Percentiles rank a stretch among this genome's conserved stretches.
Conservation (phyloP, 164 flowering plant genomes). For the Umbilicus rupestris region DNA sequence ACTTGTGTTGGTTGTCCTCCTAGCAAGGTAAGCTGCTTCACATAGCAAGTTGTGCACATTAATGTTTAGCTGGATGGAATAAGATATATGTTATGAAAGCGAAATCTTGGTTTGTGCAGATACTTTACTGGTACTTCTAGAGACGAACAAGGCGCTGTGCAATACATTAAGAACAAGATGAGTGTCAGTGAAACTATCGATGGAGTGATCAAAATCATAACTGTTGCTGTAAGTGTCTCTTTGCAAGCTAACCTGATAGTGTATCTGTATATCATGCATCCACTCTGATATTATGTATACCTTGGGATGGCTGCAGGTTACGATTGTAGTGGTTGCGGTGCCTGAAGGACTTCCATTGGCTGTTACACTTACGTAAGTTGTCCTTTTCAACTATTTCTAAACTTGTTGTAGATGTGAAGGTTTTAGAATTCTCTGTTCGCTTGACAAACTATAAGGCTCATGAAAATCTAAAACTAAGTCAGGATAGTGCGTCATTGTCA, state of each 20-base stretch:
- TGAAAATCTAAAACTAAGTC: not conserved
- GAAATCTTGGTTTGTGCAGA: slow-evolving; percentile 23
- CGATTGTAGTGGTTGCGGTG: slow-evolving; percentile 97
- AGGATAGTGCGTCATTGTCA: not conserved
- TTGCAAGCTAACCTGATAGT: not conserved
- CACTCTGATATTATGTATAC: not conserved
- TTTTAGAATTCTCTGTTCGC: not conserved
- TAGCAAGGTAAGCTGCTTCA: slow-evolving; percentile 40
- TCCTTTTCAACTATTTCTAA: not conserved
- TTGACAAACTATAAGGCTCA: not conserved
- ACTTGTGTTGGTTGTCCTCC: slow-evolving; percentile 58
- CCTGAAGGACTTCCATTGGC: slow-evolving; percentile 99
- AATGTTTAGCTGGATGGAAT: not conserved
- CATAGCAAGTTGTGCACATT: not conserved
- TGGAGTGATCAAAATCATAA: slow-evolving; percentile 66
- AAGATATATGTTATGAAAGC: not conserved
- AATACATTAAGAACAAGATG: slow-evolving; percentile 49
- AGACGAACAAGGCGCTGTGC: slow-evolving; percentile 29
- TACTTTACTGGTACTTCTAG: slow-evolving; percentile 73
- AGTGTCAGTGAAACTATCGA: slow-evolving; percentile 43
- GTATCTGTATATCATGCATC: not conserved
- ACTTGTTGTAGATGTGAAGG: not conserved
- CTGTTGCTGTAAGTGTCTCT: slow-evolving; percentile 62
- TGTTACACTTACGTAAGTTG: slow-evolving; percentile 90
- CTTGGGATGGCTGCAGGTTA: slow-evolving; percentile 42